Evolutionary conservation across 2,329 filamentous ascomycete genomes (phyloP), one percentile per base, ranked within the genome.

Genomic region (Aspergillus luchuensis): DNA sequence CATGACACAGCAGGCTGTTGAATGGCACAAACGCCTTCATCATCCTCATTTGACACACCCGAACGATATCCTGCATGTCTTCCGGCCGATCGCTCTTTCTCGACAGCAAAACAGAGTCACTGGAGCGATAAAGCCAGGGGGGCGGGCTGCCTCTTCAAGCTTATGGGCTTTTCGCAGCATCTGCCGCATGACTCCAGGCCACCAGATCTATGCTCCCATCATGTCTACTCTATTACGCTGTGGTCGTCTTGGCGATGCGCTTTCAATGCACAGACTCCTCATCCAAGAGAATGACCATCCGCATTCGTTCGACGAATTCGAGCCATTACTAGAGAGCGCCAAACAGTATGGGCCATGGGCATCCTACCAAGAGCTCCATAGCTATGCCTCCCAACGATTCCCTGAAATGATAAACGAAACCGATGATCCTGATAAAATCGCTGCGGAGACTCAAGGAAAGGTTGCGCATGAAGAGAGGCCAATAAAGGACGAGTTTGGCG

Each of bases 401-500:
- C 50, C 55, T 6, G 48, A 15, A 36, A 36, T 6, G 4, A 13
- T 36, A 13, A 13, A 19, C 8, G 41, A 63, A n/a, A 19, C n/a
- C 5, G 47, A 57, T 43, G 8, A 30, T 13, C 41, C 50, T 8
- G 64, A 66, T 21, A 65, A 70, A 13, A 43, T 41, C 36, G 57
- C 57, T 2, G 19, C 39, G 2, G 47, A 63, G 25, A 1, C 56
- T n/a, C 15, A 50, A 17, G 56, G 33, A 19, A 61, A 61, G 15
- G 5, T 23, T 8, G 62, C 60, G 58, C 49, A 64, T 3, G 62
- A 69, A 19, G 74, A 70, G 38, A 86, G 83, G 61, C 75, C 77
- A 8, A 84, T 87, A 63, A 89, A 85, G 69, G 91, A 95, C 72
- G 77, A 80, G 0, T 83, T 96, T 30, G 89, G 90, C 17, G 90